Conservation (phyloP, 768 basidiomycete species). For the Glaciozyma antarctica region DNA sequence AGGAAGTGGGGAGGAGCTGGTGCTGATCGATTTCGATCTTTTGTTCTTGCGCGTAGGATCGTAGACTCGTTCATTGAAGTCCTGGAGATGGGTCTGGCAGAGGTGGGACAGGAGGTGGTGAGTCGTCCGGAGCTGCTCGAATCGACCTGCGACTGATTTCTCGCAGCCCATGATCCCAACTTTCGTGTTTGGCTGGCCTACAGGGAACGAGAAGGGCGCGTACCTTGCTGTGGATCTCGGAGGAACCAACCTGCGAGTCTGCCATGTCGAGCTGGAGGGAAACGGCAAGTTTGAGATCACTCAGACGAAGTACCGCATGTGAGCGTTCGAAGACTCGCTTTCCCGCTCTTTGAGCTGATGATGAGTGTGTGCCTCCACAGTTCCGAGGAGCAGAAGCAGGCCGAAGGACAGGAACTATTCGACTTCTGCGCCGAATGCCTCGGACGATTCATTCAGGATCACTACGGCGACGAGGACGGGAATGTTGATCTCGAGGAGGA, state of each 20-base stretch:
- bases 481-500: slow-evolving; percentile 42
- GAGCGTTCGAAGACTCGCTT: neutral
- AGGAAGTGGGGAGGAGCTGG: neutral
- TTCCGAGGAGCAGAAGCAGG: slow-evolving; percentile 95
- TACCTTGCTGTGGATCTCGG: slow-evolving; percentile 65
- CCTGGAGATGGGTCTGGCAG: slow-evolving; percentile 72
- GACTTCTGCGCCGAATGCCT: slow-evolving; percentile 96
- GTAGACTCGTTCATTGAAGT: slow-evolving; percentile 91
- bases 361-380: neutral
- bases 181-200: slow-evolving; percentile 85
- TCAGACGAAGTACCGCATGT: slow-evolving; percentile 88
- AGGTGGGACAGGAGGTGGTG: slow-evolving; percentile 78
- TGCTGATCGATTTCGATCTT: slow-evolving; percentile 18
- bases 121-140: slow-evolving; percentile 39
- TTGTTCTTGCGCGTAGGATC: slow-evolving; percentile 54
- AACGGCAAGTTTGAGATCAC: slow-evolving; percentile 95
- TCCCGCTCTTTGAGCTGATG: neutral
- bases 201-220: slow-evolving; percentile 76
- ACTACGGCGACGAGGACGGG: slow-evolving; percentile 46
- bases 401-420: slow-evolving; percentile 87
- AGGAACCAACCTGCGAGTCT: slow-evolving; percentile 88
- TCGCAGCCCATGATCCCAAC: slow-evolving; percentile 88
- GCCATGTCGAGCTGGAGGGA: slow-evolving; percentile 84
- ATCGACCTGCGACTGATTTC: too few relatives aligned
- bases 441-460: slow-evolving; percentile 73